phyloP scores from a whole-genome alignment of 805 yeast genomes.

The Wickerhamomyces chaumierensis region DNA sequence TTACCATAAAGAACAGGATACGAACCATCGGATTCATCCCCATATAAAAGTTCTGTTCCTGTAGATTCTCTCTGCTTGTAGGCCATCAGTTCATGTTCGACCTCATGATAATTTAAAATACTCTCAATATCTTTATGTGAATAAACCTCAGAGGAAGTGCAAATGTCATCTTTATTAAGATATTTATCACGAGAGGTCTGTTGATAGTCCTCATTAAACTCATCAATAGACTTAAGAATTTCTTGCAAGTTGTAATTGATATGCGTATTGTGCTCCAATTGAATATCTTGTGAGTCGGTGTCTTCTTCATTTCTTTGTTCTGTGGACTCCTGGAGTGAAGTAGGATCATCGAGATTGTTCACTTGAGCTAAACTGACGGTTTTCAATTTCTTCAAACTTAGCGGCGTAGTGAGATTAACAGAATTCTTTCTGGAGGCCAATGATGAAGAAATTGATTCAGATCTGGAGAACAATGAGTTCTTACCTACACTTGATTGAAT shows the following conservation, averaged over 20 bases:
- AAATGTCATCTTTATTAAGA: background rate
- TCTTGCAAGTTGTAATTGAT: background rate
- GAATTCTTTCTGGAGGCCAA: background rate
- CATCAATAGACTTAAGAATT: background rate
- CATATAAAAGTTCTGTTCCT: too few species aligned
- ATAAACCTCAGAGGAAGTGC: too few species aligned
- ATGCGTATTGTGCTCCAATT: background rate
- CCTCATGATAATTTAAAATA: background rate
- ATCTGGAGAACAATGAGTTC: background rate
- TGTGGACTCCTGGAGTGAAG: background rate
- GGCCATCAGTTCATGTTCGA: background rate
- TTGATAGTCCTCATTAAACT: background rate
- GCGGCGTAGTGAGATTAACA: background rate
- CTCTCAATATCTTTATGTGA: background rate
- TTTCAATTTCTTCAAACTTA: background rate
- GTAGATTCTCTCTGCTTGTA: too few species aligned
- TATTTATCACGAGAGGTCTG: background rate
- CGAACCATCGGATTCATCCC: too few species aligned
- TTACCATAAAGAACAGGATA: too few species aligned
- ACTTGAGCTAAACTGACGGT: background rate
- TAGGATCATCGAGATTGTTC: background rate
- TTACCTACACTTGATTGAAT: background rate
- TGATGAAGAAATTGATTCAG: background rate
- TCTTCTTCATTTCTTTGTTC: background rate
- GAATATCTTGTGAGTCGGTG: background rate